phyloP scores from a whole-genome alignment of 805 yeast genomes.

The Candida tallmaniae region DNA sequence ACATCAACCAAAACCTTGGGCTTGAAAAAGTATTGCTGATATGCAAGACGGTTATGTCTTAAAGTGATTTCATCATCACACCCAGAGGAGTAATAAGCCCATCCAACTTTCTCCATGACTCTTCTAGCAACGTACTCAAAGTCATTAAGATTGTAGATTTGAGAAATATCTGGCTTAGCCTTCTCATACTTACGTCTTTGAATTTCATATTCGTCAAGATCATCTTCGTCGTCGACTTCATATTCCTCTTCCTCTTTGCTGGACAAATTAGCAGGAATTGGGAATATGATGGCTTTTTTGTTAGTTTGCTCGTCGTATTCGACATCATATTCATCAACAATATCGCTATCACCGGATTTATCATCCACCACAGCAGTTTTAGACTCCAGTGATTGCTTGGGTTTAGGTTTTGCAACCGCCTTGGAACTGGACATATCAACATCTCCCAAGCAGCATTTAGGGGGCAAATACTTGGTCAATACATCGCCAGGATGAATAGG shows the following conservation, averaged over 20 bases:
- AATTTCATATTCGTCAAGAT: conserved; percentile 23
- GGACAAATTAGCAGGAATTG: conserved; percentile 9
- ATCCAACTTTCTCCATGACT: conserved; percentile 68
- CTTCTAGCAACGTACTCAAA: conserved; percentile 83
- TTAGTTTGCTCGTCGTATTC: conserved; percentile 40
- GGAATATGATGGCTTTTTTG: conserved; percentile 19
- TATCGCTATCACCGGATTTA: background rate
- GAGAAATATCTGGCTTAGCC: conserved; percentile 63
- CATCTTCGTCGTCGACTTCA: conserved; percentile 35
- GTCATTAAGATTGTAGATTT: conserved; percentile 74
- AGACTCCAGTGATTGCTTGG: background rate
- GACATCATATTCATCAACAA: conserved; percentile 36
- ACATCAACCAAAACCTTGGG: conserved; percentile 85
- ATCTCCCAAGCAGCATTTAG: conserved; percentile 32
- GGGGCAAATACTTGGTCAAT: conserved; percentile 59
- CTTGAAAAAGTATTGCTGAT: conserved; percentile 80
- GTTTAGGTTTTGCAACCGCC: background rate
- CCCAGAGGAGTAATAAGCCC: conserved; percentile 92
- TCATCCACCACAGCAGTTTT: background rate
- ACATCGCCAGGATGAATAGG: conserved; percentile 93
- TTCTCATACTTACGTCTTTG: conserved; percentile 20
- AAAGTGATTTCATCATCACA: conserved; percentile 89
- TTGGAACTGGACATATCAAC: conserved; percentile 15
- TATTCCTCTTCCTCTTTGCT: conserved; percentile 28
- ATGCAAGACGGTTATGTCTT: conserved; percentile 88